Percentiles rank a stretch among this genome's conserved stretches.
Evolutionary conservation across 2,329 filamentous ascomycete species (phyloP).

Genomic region (Aspergillus melleus): DNA sequence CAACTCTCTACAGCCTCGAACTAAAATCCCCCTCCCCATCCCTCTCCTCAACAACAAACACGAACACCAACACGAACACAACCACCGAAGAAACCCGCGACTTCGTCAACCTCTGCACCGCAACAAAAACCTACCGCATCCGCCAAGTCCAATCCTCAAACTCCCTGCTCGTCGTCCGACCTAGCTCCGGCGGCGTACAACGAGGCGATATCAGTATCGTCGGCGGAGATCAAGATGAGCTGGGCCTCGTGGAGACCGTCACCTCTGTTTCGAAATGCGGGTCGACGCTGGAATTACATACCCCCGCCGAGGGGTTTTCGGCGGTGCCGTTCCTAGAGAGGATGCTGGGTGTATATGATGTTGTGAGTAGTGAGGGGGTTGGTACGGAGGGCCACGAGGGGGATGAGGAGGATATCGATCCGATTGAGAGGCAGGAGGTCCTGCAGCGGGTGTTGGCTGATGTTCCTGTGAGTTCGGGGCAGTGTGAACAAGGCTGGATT

Average conservation of each 20-base stretch:
- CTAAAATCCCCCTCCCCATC: constrained; percentile 41
- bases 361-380: constrained; percentile 14
- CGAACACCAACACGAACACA: neutral
- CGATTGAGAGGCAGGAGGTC: constrained; percentile 27
- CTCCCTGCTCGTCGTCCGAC: constrained; percentile 57
- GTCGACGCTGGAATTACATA: constrained; percentile 48
- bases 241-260: constrained; percentile 33
- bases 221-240: constrained; percentile 14
- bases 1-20: constrained; percentile 37
- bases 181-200: constrained; percentile 36
- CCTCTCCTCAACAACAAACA: constrained; percentile 17
- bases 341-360: constrained; percentile 33
- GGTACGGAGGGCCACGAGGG: neutral
- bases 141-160: constrained; percentile 68
- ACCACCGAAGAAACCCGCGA: constrained; percentile 29
- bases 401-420: constrained; percentile 17
- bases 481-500: constrained; percentile 54
- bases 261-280: constrained; percentile 47
- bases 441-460: constrained; percentile 48
- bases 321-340: constrained; percentile 31
- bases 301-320: constrained; percentile 31
- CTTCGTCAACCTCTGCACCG: constrained; percentile 60
- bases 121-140: constrained; percentile 57
- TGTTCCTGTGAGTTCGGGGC: constrained; percentile 53
- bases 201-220: constrained; percentile 31